phyloP scores from a whole-genome alignment of 2,329 filamentous ascomycete genomes.

The Colletotrichum euphorbiae region DNA sequence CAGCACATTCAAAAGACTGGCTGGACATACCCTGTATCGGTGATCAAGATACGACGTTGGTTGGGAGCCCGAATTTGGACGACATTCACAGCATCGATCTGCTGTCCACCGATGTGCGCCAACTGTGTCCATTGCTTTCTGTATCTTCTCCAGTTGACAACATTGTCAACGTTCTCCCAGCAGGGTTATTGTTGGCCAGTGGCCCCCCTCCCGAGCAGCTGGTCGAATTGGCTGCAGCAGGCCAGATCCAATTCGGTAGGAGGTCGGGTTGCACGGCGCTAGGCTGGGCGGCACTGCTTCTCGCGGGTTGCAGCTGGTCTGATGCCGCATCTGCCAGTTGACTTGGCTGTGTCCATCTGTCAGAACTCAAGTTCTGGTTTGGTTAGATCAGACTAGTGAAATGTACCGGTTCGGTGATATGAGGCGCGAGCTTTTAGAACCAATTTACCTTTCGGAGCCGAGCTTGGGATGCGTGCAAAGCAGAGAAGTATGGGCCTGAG shows the following conservation, averaged over 20 bases:
- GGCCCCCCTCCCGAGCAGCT: conserved; percentile 15
- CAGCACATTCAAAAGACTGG: conserved; percentile 1
- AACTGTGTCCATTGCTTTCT: conserved; percentile 1
- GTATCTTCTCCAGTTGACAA: neutral
- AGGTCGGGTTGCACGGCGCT: conserved; percentile 38
- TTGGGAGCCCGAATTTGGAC: neutral
- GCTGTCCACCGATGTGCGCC: neutral
- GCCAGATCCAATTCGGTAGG: conserved; percentile 32
- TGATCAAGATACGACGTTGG: conserved; percentile 6
- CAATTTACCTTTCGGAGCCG: conserved; percentile 23
- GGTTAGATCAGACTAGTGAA: conserved; percentile 24
- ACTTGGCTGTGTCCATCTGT: conserved; percentile 17
- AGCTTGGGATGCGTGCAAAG: neutral
- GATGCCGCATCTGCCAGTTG: conserved; percentile 24
- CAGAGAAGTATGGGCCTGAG: neutral
- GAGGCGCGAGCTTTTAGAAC: neutral
- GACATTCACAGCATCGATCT: neutral
- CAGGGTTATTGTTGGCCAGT: conserved; percentile 5
- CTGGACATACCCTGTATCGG: conserved; percentile 1
- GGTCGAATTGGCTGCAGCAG: conserved; percentile 25
- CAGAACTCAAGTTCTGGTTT: conserved; percentile 30
- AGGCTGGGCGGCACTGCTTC: conserved; percentile 28
- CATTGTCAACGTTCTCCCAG: conserved; percentile 1
- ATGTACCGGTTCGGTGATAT: conserved; percentile 12
- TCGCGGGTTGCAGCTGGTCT: conserved; percentile 10